These are phyloP conservation scores for Aeschynomene evenia DNA, from an alignment of 306 rosid species.

Conservation along the genomic window DNA sequence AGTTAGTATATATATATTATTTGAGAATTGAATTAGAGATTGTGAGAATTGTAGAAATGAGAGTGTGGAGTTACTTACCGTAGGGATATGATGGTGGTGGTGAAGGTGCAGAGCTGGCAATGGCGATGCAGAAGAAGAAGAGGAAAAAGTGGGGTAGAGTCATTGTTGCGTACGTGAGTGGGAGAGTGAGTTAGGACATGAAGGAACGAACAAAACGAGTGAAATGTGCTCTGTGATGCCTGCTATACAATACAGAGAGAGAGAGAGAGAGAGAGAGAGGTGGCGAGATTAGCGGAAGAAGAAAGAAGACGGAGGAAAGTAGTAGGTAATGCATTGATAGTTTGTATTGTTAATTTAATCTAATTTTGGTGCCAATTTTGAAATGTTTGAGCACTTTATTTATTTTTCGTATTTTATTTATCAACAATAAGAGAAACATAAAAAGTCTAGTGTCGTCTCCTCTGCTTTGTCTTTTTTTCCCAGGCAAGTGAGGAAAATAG, in stretches of 20 bases:
- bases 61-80: constrained; percentile 38
- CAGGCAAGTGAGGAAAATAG: too few relatives aligned
- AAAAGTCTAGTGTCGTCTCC: too few relatives aligned
- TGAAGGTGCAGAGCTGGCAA: constrained; percentile 19
- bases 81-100: constrained; percentile 33
- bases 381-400: neutral
- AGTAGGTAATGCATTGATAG: neutral
- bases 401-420: too few relatives aligned
- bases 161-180: neutral
- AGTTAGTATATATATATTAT: too few relatives aligned
- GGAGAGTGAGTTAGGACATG: neutral
- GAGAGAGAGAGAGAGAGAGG: neutral
- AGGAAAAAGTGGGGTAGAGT: neutral
- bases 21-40: too few relatives aligned
- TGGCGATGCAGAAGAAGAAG: constrained; percentile 10
- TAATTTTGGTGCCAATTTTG: neutral
- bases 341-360: too few relatives aligned
- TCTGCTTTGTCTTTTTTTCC: too few relatives aligned
- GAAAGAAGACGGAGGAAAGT: neutral
- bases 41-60: neutral
- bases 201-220: neutral
- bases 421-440: too few relatives aligned
- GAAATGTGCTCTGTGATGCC: neutral
- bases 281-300: constrained; percentile 57
- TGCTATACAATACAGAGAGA: neutral